Conservation (phyloP, 2,329 filamentous ascomycete species). For the Waltergamsia citrina region DNA sequence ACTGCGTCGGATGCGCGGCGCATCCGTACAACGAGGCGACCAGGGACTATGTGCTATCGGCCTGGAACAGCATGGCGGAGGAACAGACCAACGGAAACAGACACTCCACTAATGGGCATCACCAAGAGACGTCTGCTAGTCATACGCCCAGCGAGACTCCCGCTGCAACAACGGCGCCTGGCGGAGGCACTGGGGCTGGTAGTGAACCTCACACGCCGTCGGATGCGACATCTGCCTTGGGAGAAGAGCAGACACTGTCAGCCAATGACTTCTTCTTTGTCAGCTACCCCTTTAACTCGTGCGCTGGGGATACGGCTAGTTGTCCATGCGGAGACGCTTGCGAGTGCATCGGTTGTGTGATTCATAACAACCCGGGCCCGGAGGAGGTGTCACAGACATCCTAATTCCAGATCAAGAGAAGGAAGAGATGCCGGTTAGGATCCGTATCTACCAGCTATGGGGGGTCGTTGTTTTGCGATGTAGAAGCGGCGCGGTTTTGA, state of each 20-base stretch:
- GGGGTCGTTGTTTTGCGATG: too few relatives aligned
- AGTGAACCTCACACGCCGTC: conserved; percentile 39
- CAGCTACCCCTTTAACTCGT: conserved; percentile 36
- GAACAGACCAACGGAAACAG: conserved; percentile 16
- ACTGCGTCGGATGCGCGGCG: conserved; percentile 58
- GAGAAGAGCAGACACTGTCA: conserved; percentile 41
- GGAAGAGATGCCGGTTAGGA: too few relatives aligned
- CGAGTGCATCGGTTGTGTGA: conserved; percentile 29
- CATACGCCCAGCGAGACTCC: conserved; percentile 1
- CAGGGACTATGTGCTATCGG: conserved; percentile 40
- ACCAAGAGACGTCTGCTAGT: not conserved
- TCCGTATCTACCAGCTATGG: too few relatives aligned
- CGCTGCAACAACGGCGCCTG: not conserved
- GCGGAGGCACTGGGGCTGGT: too few relatives aligned
- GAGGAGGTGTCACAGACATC: too few relatives aligned
- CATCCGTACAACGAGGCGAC: conserved; percentile 61
- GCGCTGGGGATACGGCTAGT: conserved; percentile 36
- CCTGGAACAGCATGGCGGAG: conserved; percentile 30
- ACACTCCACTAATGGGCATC: conserved; percentile 3
- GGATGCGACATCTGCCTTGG: conserved; percentile 30
- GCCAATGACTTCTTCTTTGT: conserved; percentile 52
- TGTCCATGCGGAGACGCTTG: conserved; percentile 53
- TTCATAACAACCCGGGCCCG: conserved; percentile 32
- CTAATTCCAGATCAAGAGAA: too few relatives aligned
- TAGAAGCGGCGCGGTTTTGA: too few relatives aligned